These are phyloP conservation scores for Lachancea sp. DNA, from an alignment of 805 yeast species.

Conservation along the genomic window DNA sequence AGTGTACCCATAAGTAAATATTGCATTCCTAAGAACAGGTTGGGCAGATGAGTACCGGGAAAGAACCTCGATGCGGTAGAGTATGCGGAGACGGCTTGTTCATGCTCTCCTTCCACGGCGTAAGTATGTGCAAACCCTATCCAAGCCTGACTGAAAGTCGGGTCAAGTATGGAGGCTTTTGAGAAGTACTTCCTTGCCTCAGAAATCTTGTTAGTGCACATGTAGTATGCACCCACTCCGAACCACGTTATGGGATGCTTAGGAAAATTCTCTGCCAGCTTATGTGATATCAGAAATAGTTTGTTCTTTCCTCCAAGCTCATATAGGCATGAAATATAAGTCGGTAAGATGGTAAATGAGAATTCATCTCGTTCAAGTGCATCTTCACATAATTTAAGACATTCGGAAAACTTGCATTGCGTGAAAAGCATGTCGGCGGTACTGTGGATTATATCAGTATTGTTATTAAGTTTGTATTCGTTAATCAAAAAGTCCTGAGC, in stretches of 20 bases:
- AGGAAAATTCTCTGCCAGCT: conserved; percentile 78
- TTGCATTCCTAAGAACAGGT: conserved; percentile 91
- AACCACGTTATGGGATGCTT: conserved; percentile 81
- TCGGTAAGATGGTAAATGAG: conserved; percentile 66
- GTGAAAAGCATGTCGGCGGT: conserved; percentile 64
- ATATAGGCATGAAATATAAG: conserved; percentile 74
- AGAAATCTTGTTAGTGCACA: conserved; percentile 59
- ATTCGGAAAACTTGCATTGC: conserved; percentile 73
- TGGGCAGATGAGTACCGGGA: conserved; percentile 86
- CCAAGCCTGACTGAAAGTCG: conserved; percentile 95
- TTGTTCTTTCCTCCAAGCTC: conserved; percentile 81
- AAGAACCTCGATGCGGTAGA: conserved; percentile 91
- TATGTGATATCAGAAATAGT: conserved; percentile 74
- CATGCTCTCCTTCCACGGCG: conserved; percentile 98
- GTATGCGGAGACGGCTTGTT: conserved; percentile 94
- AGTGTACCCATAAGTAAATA: conserved; percentile 82
- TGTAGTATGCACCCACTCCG: conserved; percentile 85
- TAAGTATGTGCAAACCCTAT: conserved; percentile 97
- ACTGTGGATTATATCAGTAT: conserved; percentile 61
- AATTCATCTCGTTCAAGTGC: conserved; percentile 51
- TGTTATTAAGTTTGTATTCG: conserved; percentile 64
- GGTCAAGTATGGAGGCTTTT: conserved; percentile 80
- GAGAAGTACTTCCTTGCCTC: conserved; percentile 87
- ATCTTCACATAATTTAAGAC: conserved; percentile 68
- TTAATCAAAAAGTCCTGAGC: conserved; percentile 61